phyloP scores from a whole-genome alignment of 139 green algal genomes.

The Picochlorum sp. region DNA sequence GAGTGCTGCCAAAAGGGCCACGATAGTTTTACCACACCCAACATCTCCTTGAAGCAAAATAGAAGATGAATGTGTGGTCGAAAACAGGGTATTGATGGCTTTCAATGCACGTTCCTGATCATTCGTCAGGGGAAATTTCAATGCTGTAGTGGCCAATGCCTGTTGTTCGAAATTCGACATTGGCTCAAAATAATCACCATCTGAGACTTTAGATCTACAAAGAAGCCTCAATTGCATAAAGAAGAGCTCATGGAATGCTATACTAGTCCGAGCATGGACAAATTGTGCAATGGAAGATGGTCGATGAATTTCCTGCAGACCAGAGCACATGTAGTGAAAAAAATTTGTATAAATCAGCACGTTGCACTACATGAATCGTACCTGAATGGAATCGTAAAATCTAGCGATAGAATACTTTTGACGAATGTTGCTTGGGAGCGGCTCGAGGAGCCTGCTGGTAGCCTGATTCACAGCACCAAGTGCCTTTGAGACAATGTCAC shows the following conservation, averaged over 20 bases:
- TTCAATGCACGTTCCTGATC: slow-evolving; percentile 36
- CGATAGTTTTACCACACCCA: slow-evolving; percentile 87
- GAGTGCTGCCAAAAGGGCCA: slow-evolving; percentile 77
- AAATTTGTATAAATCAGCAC: too few species aligned
- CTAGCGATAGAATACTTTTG: too few species aligned
- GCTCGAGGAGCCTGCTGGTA: too few species aligned
- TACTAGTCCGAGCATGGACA: slow-evolving; percentile 28
- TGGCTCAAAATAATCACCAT: slow-evolving; percentile 2
- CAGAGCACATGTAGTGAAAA: too few species aligned
- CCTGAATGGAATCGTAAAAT: too few species aligned
- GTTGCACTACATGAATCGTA: too few species aligned
- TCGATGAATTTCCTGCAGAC: slow-evolving; percentile 39
- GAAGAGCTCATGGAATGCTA: slow-evolving; percentile 84
- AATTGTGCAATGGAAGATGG: slow-evolving; percentile 24
- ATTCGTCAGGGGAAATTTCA: slow-evolving; percentile 46
- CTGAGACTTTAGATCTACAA: slow-evolving; percentile 21
- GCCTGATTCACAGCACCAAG: too few species aligned
- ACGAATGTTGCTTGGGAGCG: too few species aligned
- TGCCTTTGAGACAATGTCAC: neutral
- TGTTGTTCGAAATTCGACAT: slow-evolving; percentile 17
- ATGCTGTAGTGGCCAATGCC: slow-evolving; percentile 9
- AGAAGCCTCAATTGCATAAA: slow-evolving; percentile 69
- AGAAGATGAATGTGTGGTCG: slow-evolving; percentile 50
- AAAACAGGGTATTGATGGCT: slow-evolving; percentile 33
- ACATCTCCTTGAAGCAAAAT: slow-evolving; percentile 92